Percentiles rank a stretch among this genome's conserved stretches.
Evolutionary conservation across 345 rosid species (phyloP).

Genomic region (Odontarrhena argentea): DNA sequence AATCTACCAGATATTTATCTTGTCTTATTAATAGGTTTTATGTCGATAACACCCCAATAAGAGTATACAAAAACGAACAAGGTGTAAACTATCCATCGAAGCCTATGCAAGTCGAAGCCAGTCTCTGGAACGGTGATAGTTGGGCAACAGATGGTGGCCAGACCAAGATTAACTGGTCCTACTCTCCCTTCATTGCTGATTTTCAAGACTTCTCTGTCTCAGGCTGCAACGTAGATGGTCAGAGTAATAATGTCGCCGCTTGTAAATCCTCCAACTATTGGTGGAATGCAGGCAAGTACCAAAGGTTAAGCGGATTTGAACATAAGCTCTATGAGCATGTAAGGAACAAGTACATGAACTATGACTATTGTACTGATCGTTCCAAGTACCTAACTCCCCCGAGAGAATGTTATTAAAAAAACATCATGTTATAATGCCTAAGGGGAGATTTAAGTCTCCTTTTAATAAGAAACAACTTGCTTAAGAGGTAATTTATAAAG

Average conservation of each 20-base stretch:
- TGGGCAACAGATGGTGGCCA: slow-evolving; percentile 75
- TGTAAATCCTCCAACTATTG: slow-evolving; percentile 45
- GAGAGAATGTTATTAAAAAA: slow-evolving; percentile 33
- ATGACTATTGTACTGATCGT: slow-evolving; percentile 39
- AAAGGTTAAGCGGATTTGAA: slow-evolving; percentile 29
- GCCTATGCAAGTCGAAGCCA: slow-evolving; percentile 61
- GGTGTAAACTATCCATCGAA: slow-evolving; percentile 56
- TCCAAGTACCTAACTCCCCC: slow-evolving; percentile 26
- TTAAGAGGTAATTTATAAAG: background rate
- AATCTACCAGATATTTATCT: no score
- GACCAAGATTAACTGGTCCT: slow-evolving; percentile 61
- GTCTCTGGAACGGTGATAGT: slow-evolving; percentile 67
- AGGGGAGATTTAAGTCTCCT: background rate
- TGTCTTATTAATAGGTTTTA: slow-evolving; percentile 46
- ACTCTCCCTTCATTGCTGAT: slow-evolving; percentile 59
- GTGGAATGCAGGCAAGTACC: slow-evolving; percentile 58
- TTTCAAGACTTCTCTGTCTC: slow-evolving; percentile 52
- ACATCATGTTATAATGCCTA: background rate
- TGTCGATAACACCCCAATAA: slow-evolving; percentile 64
- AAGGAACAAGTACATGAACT: slow-evolving; percentile 40
- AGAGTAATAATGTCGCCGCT: slow-evolving; percentile 27
- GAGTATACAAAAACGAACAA: slow-evolving; percentile 65
- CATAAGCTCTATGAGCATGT: slow-evolving; percentile 25
- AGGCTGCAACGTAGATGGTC: slow-evolving; percentile 46
- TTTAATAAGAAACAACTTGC: background rate